Evolutionary conservation across 176 grass and related monocot species (phyloP).

Genomic region (Oryza rufipogon): DNA sequence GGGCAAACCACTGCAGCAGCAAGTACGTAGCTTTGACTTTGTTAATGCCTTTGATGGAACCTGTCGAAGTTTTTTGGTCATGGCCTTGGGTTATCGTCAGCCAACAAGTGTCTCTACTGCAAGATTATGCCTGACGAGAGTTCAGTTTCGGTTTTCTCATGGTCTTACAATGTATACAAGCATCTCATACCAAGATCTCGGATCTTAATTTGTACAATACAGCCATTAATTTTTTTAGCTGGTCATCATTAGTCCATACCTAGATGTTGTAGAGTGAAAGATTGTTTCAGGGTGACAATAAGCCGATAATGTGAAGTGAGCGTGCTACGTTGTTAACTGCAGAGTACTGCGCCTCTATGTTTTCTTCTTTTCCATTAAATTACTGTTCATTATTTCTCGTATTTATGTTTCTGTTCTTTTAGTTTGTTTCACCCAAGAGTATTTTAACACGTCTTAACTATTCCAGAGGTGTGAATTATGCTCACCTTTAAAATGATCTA

Average conservation of each 20-base stretch:
- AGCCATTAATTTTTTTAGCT: constrained; percentile 1
- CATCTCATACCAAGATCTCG: constrained; percentile 11
- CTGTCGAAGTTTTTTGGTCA: not conserved
- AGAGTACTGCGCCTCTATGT: not conserved
- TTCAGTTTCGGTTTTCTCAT: not conserved
- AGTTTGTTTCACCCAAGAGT: too few relatives aligned
- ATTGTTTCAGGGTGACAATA: constrained; percentile 19
- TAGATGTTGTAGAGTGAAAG: constrained; percentile 43
- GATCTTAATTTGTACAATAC: constrained; percentile 38
- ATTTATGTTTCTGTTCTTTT: too few relatives aligned
- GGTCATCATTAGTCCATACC: constrained; percentile 29
- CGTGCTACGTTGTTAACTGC: not conserved
- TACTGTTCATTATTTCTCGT: too few relatives aligned
- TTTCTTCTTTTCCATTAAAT: too few relatives aligned
- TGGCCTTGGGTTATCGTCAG: not conserved
- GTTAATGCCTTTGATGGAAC: not conserved
- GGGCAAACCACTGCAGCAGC: not conserved
- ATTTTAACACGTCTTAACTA: too few relatives aligned
- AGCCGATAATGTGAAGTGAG: constrained; percentile 3
- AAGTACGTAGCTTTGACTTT: constrained; percentile 26
- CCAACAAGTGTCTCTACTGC: not conserved
- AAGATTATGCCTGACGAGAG: not conserved
- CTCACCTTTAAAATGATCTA: too few relatives aligned
- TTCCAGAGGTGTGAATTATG: too few relatives aligned
- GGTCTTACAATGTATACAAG: constrained; percentile 45